Evolutionary conservation across 306 rosid species (phyloP).

Genomic region (Sicyos baderoa): DNA sequence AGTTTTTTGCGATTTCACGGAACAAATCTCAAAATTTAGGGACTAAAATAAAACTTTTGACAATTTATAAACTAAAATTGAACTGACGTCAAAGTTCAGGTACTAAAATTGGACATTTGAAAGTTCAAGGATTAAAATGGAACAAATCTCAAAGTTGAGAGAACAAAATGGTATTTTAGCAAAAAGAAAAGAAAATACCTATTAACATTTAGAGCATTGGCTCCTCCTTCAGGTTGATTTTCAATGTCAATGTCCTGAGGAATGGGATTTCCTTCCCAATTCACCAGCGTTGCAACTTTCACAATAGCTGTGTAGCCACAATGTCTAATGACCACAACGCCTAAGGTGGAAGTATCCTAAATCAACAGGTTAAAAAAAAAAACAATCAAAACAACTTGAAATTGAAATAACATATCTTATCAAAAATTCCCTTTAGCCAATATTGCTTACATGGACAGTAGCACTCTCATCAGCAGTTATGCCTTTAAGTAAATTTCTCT

Average conservation of each 20-base stretch:
- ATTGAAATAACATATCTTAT: constrained; percentile 7
- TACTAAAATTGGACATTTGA: too few relatives aligned
- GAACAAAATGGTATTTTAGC: too few relatives aligned
- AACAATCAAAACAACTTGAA: constrained; percentile 15
- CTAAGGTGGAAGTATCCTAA: constrained; percentile 82
- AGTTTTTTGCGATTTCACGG: too few relatives aligned
- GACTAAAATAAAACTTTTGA: too few relatives aligned
- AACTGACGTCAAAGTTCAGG: too few relatives aligned
- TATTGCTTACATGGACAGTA: constrained; percentile 78
- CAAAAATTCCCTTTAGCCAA: constrained; percentile 7
- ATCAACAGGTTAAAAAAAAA: constrained; percentile 25
- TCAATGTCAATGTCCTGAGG: constrained; percentile 72
- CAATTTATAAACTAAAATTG: too few relatives aligned
- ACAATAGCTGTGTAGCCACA: constrained; percentile 96
- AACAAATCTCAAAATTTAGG: too few relatives aligned
- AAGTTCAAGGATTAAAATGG: too few relatives aligned
- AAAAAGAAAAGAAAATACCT: constrained; percentile 38
- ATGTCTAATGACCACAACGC: constrained; percentile 72
- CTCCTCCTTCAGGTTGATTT: constrained; percentile 97
- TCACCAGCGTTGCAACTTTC: constrained; percentile 52
- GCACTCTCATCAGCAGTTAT: constrained; percentile 98
- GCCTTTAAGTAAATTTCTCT: constrained; percentile 89
- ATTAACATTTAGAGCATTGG: constrained; percentile 83
- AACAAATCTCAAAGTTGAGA: too few relatives aligned
- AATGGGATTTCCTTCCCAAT: constrained; percentile 44